phyloP scores from a whole-genome alignment of 495 filamentous ascomycete species.

The Oidiodendron maius region DNA sequence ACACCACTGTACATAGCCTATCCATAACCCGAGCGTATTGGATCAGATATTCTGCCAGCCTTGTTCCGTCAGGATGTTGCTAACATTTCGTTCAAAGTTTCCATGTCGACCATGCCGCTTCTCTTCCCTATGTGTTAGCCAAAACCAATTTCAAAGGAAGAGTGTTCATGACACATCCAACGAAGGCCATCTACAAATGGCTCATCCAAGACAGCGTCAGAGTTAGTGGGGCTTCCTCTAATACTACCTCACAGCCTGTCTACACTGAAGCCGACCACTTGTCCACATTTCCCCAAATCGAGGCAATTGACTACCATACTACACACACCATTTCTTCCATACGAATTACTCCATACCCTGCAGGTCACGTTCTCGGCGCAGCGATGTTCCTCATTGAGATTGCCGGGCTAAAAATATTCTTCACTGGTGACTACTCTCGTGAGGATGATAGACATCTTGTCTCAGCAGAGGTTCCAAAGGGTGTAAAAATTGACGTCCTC shows the following conservation, averaged over 20 bases:
- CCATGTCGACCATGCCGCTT: conserved; percentile 94
- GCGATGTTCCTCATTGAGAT: conserved; percentile 98
- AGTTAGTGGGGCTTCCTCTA: conserved; percentile 71
- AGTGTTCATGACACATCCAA: conserved; percentile 98
- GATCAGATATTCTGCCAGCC: too few species aligned
- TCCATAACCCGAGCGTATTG: too few species aligned
- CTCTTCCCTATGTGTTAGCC: conserved; percentile 90
- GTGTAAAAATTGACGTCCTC: conserved; percentile 84
- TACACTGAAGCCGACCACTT: conserved; percentile 95
- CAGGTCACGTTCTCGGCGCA: conserved; percentile 94
- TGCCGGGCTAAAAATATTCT: conserved; percentile 89
- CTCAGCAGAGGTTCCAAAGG: conserved; percentile 78
- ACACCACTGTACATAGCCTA: conserved; percentile 23
- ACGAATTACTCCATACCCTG: conserved; percentile 92
- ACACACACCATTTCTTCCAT: conserved; percentile 95
- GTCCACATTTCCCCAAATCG: conserved; percentile 84
- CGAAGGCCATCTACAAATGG: conserved; percentile 99
- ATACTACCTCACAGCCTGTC: conserved; percentile 56
- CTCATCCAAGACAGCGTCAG: conserved; percentile 93
- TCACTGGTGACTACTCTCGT: conserved; percentile 94
- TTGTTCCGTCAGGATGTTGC: background rate
- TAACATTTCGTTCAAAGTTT: conserved; percentile 54
- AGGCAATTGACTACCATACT: conserved; percentile 97
- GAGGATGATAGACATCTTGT: conserved; percentile 94
- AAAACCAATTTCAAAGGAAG: conserved; percentile 96